Evolutionary conservation across 2,329 filamentous ascomycete genomes (phyloP).

Genomic region (Aureobasidium sp.): DNA sequence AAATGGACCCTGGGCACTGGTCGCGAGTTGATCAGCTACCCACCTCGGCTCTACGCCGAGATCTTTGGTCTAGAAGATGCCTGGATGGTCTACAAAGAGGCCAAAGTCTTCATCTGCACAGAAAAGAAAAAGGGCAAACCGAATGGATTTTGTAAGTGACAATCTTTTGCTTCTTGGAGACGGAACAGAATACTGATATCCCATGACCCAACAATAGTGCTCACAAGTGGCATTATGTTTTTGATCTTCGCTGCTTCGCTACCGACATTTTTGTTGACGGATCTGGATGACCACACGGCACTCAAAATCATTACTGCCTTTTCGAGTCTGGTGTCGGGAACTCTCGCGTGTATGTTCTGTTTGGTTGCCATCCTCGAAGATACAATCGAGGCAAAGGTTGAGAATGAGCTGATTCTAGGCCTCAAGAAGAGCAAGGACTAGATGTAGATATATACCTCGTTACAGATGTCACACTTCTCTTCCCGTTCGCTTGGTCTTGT

Average conservation of each 20-base stretch:
- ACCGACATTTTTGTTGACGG: neutral
- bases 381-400: neutral
- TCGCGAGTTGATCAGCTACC: slow-evolving; percentile 13
- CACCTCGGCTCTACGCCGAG: slow-evolving; percentile 13
- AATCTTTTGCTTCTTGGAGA: neutral
- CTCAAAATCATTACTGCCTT: neutral
- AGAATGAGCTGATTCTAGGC: neutral
- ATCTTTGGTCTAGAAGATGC: slow-evolving; percentile 15
- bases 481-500: neutral
- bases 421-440: neutral
- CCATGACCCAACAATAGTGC: neutral
- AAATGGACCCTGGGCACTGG: slow-evolving; percentile 16
- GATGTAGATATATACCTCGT: neutral
- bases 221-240: neutral
- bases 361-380: neutral
- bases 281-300: neutral
- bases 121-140: neutral
- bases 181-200: neutral
- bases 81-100: slow-evolving; percentile 16
- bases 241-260: neutral
- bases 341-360: neutral
- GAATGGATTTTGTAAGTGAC: neutral
- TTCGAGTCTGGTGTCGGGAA: neutral
- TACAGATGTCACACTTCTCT: too few species aligned
- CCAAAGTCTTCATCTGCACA: neutral